Evolutionary conservation across 176 grass and related monocot species (phyloP), one percentile per base, ranked within the genome.

Genomic region (Paspalum vaginatum): DNA sequence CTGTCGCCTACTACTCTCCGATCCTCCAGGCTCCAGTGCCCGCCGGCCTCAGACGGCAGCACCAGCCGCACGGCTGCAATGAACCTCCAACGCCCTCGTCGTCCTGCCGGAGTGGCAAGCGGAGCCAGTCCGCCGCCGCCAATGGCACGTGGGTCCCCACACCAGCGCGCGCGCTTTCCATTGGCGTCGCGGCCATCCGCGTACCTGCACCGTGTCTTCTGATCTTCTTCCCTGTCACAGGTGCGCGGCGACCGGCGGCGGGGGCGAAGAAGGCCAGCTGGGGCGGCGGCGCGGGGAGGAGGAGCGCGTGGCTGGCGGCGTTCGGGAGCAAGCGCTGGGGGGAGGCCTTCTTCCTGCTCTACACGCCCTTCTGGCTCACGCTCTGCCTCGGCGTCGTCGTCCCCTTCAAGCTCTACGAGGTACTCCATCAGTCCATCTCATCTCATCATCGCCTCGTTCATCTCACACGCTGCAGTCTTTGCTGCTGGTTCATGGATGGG

Each of bases 361-460:
- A 98, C 88, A 98, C 92, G 13, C 92, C 95, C 40, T 98, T 98
- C 66, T 93, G 89, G 89, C 88, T 98, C 74, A 94, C 92, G 18
- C 95, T 98, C 44, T 94, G 86, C 72, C 89, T 98, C 76, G 95
- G 92, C 32, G 69, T 93, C 84, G 65, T 98, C 70, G 88, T 98
- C 70, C 92, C 92, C 12, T 98, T 85, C 73, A 98, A 98, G 81
- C 86, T 95, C n/a, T 98, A 98, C 83, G 95, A 98, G 95, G 92
- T 93, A 6, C 42, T 5, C 42, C 32, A 32, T 32, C n/a, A n/a
- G n/a, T n/a, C n/a, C n/a, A n/a, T n/a, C n/a, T n/a, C n/a, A n/a
- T n/a, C n/a, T n/a, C n/a, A n/a, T n/a, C n/a, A n/a, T n/a, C n/a
- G n/a, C n/a, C n/a, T n/a, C 32, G 32, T 32, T 32, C 32, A 3